Percentiles rank a stretch among this genome's conserved stretches.
Evolutionary conservation across 768 basidiomycete species (phyloP).

Genomic region (Coprinopsis cinerea): DNA sequence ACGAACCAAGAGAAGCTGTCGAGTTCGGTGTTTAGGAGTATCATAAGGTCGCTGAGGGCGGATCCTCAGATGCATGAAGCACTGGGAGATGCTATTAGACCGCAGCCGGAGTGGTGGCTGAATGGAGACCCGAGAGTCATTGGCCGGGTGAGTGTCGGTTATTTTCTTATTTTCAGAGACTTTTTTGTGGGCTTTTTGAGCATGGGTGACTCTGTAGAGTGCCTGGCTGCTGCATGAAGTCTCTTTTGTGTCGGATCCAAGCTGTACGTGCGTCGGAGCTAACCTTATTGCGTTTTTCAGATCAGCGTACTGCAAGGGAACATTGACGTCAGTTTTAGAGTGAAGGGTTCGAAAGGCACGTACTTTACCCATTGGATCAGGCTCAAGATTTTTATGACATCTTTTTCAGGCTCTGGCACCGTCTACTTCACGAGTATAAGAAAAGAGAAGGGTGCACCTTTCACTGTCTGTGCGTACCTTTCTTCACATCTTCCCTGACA

Average conservation of each 20-base stretch:
- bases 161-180: neutral
- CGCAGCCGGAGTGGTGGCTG: conserved; percentile 66
- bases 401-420: conserved; percentile 55
- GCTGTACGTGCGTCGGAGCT: no score
- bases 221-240: no score
- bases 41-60: conserved; percentile 54
- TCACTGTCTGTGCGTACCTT: conserved; percentile 53
- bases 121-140: conserved; percentile 70
- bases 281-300: no score
- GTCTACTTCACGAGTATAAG: conserved; percentile 82
- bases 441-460: conserved; percentile 64
- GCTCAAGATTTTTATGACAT: neutral
- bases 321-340: conserved; percentile 70
- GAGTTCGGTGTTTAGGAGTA: conserved; percentile 65
- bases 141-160: conserved; percentile 48
- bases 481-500: neutral
- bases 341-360: conserved; percentile 66
- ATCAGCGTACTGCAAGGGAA: conserved; percentile 71
- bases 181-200: neutral
- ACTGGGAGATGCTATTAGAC: conserved; percentile 61
- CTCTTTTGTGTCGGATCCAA: no score
- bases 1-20: conserved; percentile 76
- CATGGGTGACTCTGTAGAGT: neutral
- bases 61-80: conserved; percentile 42
- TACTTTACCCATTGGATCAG: conserved; percentile 1